phyloP scores from a whole-genome alignment of 345 rosid species.

The Laguncularia racemosa region DNA sequence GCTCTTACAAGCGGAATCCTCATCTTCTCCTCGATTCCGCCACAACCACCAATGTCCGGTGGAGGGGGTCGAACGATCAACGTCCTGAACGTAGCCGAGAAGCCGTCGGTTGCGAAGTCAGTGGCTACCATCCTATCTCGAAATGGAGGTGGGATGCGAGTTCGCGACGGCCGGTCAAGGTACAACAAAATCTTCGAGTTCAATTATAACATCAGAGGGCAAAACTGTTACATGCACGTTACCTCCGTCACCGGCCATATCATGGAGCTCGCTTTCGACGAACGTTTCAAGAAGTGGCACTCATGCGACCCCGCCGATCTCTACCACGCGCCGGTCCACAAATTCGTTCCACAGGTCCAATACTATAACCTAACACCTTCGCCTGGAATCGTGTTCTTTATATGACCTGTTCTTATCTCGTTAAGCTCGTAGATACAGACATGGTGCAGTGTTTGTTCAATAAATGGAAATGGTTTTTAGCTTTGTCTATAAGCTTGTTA shows the following conservation, averaged over 20 bases:
- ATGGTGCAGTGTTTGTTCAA: too few species aligned
- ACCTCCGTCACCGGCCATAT: slow-evolving; percentile 95
- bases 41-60: slow-evolving; percentile 33
- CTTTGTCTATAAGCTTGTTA: too few species aligned
- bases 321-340: slow-evolving; percentile 69
- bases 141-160: slow-evolving; percentile 45
- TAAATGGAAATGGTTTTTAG: too few species aligned
- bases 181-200: slow-evolving; percentile 93
- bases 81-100: slow-evolving; percentile 92
- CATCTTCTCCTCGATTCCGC: neutral
- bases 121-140: slow-evolving; percentile 69
- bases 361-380: neutral
- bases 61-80: slow-evolving; percentile 43
- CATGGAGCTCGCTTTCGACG: slow-evolving; percentile 93
- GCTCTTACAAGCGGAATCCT: too few species aligned
- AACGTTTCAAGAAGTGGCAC: slow-evolving; percentile 90
- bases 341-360: slow-evolving; percentile 73
- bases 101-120: slow-evolving; percentile 98
- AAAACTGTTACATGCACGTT: slow-evolving; percentile 78
- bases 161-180: slow-evolving; percentile 88
- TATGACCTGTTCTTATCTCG: too few species aligned
- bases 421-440: too few species aligned
- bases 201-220: slow-evolving; percentile 69
- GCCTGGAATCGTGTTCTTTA: neutral
- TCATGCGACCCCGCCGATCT: slow-evolving; percentile 93